Base-by-base conservation (phyloP, 345 rosid genomes). In the Hibiscus mutabilis region DNA sequence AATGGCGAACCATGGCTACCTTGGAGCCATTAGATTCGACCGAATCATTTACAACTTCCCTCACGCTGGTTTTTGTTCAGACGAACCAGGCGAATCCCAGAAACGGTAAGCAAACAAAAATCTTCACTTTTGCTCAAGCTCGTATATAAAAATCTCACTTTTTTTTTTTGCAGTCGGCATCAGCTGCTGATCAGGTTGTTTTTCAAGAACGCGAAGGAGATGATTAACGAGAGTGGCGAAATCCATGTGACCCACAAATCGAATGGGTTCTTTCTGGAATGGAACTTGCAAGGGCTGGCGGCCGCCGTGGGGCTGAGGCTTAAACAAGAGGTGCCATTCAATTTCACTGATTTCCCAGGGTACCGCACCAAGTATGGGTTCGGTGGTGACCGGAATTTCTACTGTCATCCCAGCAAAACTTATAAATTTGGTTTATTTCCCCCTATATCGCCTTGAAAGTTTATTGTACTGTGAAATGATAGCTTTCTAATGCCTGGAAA, bases 221-320 rank as follows among this genome's bases (percentile, higher is more conserved):
- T 87, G 80, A 57, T 88, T 64, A 22, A 67, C 12, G 71, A 60
- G 15, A 65, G 76, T 21, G 90, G 96, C 3, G 83, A 88, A 72
- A 78, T 86, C 33, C 92, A 87, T 53, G 76, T 81, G 37, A 72
- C 86, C n/a, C 92, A 86, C 65, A 84, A 82, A 70, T 83, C 82
- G 0, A 70, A 74, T 14, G 46, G 80, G 64, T 91, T 90, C 35
- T 91, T 78, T 61, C 33, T 35, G 4, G 19, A 13, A 15, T 87
- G 88, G 94, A 69, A 83, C 58, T 73, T 86, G 25, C 72, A 22
- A 77, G 25, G 53, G 2, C 31, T 85, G 0, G 86, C 84, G 6
- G 56, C 66, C 1, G 78, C 76, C 24, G 78, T 51, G 21, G 85
- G 88, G 40, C 78, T 84, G 40, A 6, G 25, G 9, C 71, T 83